Conservation (phyloP, 345 rosid species). For the Moricandia moricandioides region DNA sequence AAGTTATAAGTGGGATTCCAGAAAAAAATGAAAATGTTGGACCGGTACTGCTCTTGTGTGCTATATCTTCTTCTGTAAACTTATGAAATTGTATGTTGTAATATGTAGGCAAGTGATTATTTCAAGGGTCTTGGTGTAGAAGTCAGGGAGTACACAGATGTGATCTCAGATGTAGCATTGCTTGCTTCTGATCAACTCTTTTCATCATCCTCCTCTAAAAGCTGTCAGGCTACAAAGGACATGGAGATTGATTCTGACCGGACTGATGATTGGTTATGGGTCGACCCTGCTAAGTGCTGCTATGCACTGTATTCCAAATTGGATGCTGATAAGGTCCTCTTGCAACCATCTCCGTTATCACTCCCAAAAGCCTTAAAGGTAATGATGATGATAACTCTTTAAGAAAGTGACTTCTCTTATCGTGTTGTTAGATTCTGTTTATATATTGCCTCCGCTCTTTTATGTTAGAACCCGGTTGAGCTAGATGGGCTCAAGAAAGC, state of each 20-base stretch:
- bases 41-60: too few relatives aligned
- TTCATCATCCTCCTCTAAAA: conserved; percentile 31
- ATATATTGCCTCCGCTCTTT: not conserved
- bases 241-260: conserved; percentile 30
- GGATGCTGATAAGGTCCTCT: conserved; percentile 57
- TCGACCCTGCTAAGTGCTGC: conserved; percentile 80
- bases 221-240: conserved; percentile 1
- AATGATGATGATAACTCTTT: not conserved
- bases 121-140: conserved; percentile 61
- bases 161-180: conserved; percentile 62
- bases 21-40: too few relatives aligned
- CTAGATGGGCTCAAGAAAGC: conserved; percentile 82
- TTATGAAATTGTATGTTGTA: not conserved
- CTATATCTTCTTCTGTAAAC: not conserved
- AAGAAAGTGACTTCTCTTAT: not conserved
- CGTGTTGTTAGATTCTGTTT: not conserved
- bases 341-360: conserved; percentile 81
- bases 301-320: conserved; percentile 84
- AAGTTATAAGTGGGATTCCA: too few relatives aligned
- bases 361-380: conserved; percentile 97
- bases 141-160: conserved; percentile 64
- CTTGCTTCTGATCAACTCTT: conserved; percentile 63
- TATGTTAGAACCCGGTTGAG: conserved; percentile 75
- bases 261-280: conserved; percentile 61
- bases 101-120: conserved; percentile 43